Percentiles rank a stretch among this genome's conserved stretches.
Evolutionary conservation across 352 stramenopile genomes (phyloP).

Genomic region (Phytophthora podocarpi): DNA sequence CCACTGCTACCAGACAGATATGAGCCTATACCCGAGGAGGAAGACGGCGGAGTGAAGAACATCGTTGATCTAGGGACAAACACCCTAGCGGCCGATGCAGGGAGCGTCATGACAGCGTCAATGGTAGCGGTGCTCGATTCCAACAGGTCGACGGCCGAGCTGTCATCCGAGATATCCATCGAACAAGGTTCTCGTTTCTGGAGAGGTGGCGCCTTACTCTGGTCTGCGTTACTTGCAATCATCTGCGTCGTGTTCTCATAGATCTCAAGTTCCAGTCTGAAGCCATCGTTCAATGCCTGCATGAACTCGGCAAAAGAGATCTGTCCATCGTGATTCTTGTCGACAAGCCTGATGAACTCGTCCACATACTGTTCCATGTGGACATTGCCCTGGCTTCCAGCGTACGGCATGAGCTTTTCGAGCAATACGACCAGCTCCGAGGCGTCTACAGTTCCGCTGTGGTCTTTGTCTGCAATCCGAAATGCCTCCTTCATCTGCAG

Average conservation of each 20-base stretch:
- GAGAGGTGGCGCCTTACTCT: background rate
- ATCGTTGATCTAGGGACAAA: constrained; percentile 8
- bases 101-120: constrained; percentile 13
- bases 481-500: constrained; percentile 85
- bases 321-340: constrained; percentile 67
- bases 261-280: constrained; percentile 75
- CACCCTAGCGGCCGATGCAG: background rate
- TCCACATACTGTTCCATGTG: constrained; percentile 77
- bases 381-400: constrained; percentile 43
- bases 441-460: constrained; percentile 63
- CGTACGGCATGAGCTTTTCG: constrained; percentile 68
- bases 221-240: constrained; percentile 12
- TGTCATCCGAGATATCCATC: constrained; percentile 33
- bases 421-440: constrained; percentile 64
- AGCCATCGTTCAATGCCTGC: constrained; percentile 73
- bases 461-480: constrained; percentile 62
- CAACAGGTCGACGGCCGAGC: constrained; percentile 22
- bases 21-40: constrained; percentile 21
- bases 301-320: constrained; percentile 81
- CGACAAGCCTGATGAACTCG: constrained; percentile 77
- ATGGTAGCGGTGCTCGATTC: constrained; percentile 19
- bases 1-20: constrained; percentile 17
- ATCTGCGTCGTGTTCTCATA: constrained; percentile 49
- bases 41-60: constrained; percentile 28
- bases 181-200: constrained; percentile 12